Base-by-base conservation (phyloP, 1,284 basidiomycete species). In the Salmacisia buchloeana region DNA sequence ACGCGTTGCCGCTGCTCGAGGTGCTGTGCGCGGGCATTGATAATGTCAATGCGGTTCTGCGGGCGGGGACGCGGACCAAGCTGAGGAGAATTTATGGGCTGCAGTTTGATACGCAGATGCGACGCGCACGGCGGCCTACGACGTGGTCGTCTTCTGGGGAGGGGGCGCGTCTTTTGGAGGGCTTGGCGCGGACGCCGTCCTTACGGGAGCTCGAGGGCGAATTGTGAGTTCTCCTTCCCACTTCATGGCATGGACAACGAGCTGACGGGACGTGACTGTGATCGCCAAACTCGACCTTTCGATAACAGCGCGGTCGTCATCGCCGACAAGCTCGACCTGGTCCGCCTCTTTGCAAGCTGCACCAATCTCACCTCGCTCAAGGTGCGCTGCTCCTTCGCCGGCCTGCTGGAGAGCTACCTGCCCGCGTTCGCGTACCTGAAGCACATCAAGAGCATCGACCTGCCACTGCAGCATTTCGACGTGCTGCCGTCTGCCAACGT, bases 381-480 rank as follows among this genome's bases (percentile, higher is more conserved):
- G 31, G 23, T 63, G 9, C n/a, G 45, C 13, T 63, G 62, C 43
- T 43, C 33, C n/a, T 57, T 63, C 9, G 58, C 41, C 10, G 62
- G 62, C 58, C 45, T 54, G 29, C 57, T 63, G 36, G 62, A 63
- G 34, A 34, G 41, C 52, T 63, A 49, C 25, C 58, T 63, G 36
- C 43, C 41, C 27, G 62, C 46, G 2, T 63, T 63, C 23, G 35
- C 62, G 38, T 38, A 34, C 27, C 57, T 63, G 29, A 21, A 46
- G 21, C 27, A 59, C 7, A 21, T 63, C 39, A 23, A 52, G 43
- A 39, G 21, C 10, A 31, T 63, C 13, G 36, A 41, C 27, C 36
- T 63, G 39, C 62, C 62, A 21, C 33, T 63, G 10, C 62, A 63
- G n/a, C 58, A 63, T 31, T 45, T 63, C 21, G 58, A 59, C 49